Evolutionary conservation across 2,329 filamentous ascomycete genomes (phyloP).

Genomic region (Arthrobotrys entomopaga): DNA sequence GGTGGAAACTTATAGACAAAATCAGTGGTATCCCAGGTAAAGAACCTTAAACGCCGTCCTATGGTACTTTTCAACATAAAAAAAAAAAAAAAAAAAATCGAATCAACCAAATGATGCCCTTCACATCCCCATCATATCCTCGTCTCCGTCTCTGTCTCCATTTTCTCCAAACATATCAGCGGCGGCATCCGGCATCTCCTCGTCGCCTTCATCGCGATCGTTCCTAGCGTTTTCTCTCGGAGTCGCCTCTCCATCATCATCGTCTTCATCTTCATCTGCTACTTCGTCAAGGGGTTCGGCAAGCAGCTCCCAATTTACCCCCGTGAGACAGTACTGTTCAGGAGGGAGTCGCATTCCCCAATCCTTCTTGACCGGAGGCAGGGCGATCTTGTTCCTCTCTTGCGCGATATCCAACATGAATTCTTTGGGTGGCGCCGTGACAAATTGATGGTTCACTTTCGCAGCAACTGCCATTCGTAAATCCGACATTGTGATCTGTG

Average conservation of each 20-base stretch:
- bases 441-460: conserved; percentile 71
- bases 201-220: conserved; percentile 62
- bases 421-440: conserved; percentile 73
- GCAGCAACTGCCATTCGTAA: conserved; percentile 71
- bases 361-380: conserved; percentile 73
- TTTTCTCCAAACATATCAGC: conserved; percentile 51
- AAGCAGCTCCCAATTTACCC: conserved; percentile 72
- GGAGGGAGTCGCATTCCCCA: conserved; percentile 75
- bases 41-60: conserved; percentile 40
- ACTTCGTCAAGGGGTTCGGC: conserved; percentile 67
- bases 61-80: conserved; percentile 23
- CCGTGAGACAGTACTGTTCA: conserved; percentile 75
- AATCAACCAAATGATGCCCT: neutral
- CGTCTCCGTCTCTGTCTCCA: conserved; percentile 47
- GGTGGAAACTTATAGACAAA: conserved; percentile 10
- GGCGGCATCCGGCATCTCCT: conserved; percentile 60
- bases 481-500: conserved; percentile 68
- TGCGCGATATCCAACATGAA: conserved; percentile 79
- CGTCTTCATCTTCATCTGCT: conserved; percentile 64
- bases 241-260: conserved; percentile 61
- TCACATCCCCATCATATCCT: conserved; percentile 52
- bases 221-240: conserved; percentile 60
- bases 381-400: conserved; percentile 73
- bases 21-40: conserved; percentile 37
- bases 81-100: conserved; percentile 5